Base-by-base conservation (phyloP, 345 rosid species). In the Linum usitatissimum region DNA sequence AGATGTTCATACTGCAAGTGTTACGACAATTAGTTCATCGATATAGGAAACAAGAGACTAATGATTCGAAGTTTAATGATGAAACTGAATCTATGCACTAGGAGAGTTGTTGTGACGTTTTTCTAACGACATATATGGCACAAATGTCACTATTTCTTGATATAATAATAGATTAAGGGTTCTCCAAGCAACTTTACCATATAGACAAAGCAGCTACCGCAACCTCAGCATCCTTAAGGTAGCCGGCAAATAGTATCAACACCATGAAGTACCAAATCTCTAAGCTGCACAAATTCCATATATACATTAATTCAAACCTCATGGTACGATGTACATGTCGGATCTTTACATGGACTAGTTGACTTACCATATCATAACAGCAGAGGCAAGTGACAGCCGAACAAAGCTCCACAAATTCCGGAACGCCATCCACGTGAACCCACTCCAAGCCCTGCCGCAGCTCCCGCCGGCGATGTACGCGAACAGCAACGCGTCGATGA, bases 291-390 rank as follows among this genome's bases (percentile, higher is more conserved):
- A 55, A 8, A 55, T 23, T 2, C 28, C 12, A 55, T 1, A 55
- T 18, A 2, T n/a, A n/a, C n/a, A 15, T 17, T 23, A 1, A 55
- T n/a, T 0, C n/a, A n/a, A n/a, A n/a, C n/a, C n/a, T n/a, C n/a
- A n/a, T n/a, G n/a, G n/a, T n/a, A n/a, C n/a, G 3, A 55, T n/a
- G 6, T 14, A 8, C 9, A 3, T 55, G 9, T 3, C n/a, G n/a
- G 58, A 9, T 6, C 1, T 9, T 55, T 8, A n/a, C n/a, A n/a
- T n/a, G 14, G 55, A 17, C 30, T 57, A 30, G 13, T 9, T 49
- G 48, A 67, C 77, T 84, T n/a, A 92, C 98, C 98, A 89, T 10
- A 89, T 82, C 98, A 92, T 92, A 0, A 87, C 83, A 9, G 98
- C 98, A 0, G 98, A 92, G 13, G 96, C 95, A 3, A 92, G 66